Evolutionary conservation across 257 asterid genomes (phyloP).

Genomic region (Phtheirospermum japonicum): DNA sequence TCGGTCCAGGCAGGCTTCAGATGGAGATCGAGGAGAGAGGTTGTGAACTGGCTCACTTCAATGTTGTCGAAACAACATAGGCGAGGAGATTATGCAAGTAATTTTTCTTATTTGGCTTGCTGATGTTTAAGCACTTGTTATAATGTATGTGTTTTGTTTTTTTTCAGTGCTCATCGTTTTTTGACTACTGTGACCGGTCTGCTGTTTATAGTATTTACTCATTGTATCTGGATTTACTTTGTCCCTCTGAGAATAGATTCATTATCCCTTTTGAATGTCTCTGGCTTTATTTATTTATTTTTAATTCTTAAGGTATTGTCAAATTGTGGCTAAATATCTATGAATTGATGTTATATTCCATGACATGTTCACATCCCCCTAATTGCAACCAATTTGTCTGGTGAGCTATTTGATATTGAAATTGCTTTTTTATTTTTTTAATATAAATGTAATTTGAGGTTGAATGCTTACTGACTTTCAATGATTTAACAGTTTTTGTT

Average conservation of each 20-base stretch:
- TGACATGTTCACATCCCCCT: neutral
- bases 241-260: neutral
- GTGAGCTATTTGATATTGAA: neutral
- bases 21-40: slow-evolving; percentile 99
- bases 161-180: slow-evolving; percentile 3
- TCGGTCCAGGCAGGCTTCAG: slow-evolving; percentile 75
- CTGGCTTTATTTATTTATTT: slow-evolving; percentile 10
- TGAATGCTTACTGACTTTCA: slow-evolving; percentile 1
- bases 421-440: neutral
- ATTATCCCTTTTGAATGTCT: slow-evolving; percentile 5
- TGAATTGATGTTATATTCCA: slow-evolving; percentile 11
- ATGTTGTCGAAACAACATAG: slow-evolving; percentile 85
- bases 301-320: slow-evolving; percentile 2
- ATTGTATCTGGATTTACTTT: neutral
- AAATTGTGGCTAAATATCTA: slow-evolving; percentile 3
- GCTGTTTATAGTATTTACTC: slow-evolving; percentile 17
- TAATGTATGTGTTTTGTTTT: slow-evolving; percentile 8
- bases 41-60: slow-evolving; percentile 95
- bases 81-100: slow-evolving; percentile 62
- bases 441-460: neutral
- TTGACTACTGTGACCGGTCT: neutral
- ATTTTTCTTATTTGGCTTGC: slow-evolving; percentile 24
- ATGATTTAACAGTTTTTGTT: neutral
- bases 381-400: neutral
- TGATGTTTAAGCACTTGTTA: slow-evolving; percentile 2